phyloP scores from a whole-genome alignment of 345 rosid species.

The Citrus sp. region DNA sequence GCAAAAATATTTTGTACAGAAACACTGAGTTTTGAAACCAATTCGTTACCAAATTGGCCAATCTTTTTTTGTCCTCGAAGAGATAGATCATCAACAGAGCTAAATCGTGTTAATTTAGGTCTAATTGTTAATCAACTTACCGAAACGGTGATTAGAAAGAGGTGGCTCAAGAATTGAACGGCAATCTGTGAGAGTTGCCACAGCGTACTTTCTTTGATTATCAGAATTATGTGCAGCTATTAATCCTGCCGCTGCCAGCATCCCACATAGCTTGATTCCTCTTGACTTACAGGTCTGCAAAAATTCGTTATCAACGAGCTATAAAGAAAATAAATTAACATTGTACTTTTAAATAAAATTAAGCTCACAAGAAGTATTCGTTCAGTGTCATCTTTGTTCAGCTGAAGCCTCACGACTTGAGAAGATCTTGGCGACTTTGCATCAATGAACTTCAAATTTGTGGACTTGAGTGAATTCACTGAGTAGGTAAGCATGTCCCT shows the following conservation, averaged over 20 bases:
- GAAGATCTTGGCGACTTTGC: conserved; percentile 33
- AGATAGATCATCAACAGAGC: too few species aligned
- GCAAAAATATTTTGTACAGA: too few species aligned
- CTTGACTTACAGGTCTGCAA: conserved; percentile 26
- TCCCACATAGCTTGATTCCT: conserved; percentile 31
- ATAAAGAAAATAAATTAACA: neutral
- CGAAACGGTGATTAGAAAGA: conserved; percentile 31
- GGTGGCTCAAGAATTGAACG: conserved; percentile 38
- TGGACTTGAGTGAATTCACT: conserved; percentile 28
- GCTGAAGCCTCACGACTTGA: conserved; percentile 36
- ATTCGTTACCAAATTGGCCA: too few species aligned
- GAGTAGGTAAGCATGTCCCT: conserved; percentile 42
- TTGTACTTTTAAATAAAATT: too few species aligned
- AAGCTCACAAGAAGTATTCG: conserved; percentile 30
- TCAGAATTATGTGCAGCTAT: conserved; percentile 17
- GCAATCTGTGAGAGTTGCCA: conserved; percentile 29
- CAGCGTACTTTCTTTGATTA: conserved; percentile 24
- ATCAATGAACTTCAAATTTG: conserved; percentile 39
- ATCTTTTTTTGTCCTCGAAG: too few species aligned
- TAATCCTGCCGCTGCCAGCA: conserved; percentile 25
- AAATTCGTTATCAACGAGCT: neutral
- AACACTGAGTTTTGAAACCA: too few species aligned
- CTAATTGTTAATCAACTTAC: conserved; percentile 15
- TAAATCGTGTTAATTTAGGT: too few species aligned
- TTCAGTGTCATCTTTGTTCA: conserved; percentile 25